Evolutionary conservation across 176 grass and related monocot genomes (phyloP).

Genomic region (Ensete ventricosum): DNA sequence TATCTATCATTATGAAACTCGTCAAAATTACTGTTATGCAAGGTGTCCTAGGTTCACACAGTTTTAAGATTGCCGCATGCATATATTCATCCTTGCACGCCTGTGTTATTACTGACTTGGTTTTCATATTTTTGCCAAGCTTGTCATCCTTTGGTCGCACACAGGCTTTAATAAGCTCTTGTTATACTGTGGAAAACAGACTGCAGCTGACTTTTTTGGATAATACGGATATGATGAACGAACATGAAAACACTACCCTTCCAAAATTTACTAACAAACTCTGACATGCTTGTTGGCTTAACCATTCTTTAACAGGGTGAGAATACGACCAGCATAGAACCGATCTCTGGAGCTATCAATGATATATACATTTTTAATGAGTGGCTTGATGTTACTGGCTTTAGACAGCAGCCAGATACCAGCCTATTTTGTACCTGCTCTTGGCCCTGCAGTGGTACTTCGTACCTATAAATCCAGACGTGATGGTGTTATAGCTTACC

Average conservation of each 20-base stretch:
- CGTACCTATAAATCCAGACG: slow-evolving; percentile 78
- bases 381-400: slow-evolving; percentile 80
- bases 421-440: slow-evolving; percentile 72
- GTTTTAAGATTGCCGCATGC: no score
- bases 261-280: not conserved
- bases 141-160: no score
- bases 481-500: slow-evolving; percentile 29
- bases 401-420: slow-evolving; percentile 89
- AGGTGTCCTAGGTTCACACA: no score
- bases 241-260: not conserved
- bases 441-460: slow-evolving; percentile 94
- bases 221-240: no score
- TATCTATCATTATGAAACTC: no score
- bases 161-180: no score
- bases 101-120: no score
- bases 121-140: no score
- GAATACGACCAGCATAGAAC: slow-evolving; percentile 93
- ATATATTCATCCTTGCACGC: no score
- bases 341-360: slow-evolving; percentile 63
- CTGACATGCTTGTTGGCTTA: slow-evolving; percentile 15
- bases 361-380: slow-evolving; percentile 68
- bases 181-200: no score
- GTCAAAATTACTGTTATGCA: no score
- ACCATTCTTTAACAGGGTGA: slow-evolving; percentile 49
- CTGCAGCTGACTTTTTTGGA: no score